Evolutionary conservation across 1,139 yeast genomes (phyloP).

Genomic region (Yueomyces sp.): DNA sequence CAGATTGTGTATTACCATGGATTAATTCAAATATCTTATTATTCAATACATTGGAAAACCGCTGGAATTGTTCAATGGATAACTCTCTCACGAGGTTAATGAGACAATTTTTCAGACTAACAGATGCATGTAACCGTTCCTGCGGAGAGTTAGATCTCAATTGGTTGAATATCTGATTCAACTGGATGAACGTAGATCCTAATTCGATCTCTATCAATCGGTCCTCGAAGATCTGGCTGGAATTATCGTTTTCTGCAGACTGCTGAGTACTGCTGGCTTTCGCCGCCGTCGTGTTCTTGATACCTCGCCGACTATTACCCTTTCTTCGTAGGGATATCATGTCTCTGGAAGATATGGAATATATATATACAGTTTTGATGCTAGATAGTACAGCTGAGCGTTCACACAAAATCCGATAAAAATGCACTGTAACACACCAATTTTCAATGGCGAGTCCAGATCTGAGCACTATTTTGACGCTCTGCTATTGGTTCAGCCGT

Average conservation of each 20-base stretch:
- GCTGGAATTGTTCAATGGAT: constrained; percentile 64
- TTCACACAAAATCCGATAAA: no score
- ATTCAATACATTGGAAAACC: constrained; percentile 77
- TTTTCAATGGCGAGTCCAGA: no score
- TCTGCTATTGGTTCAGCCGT: no score
- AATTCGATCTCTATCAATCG: constrained; percentile 7
- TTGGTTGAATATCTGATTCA: constrained; percentile 20
- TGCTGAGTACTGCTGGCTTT: constrained; percentile 3
- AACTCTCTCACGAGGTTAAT: constrained; percentile 62
- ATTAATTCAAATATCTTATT: constrained; percentile 77
- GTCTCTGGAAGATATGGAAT: not conserved
- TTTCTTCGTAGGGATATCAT: constrained; percentile 15
- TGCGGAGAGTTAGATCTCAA: constrained; percentile 26
- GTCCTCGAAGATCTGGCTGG: no score
- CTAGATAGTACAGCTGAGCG: no score
- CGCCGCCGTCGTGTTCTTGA: constrained; percentile 12
- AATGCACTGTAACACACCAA: no score
- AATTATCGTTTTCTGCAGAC: no score
- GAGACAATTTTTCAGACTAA: constrained; percentile 53
- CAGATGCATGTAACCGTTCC: constrained; percentile 47
- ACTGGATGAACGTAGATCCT: constrained; percentile 17
- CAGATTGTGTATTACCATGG: constrained; percentile 58
- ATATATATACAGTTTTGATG: no score
- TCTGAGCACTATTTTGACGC: no score
- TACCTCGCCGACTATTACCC: constrained; percentile 14